Evolutionary conservation across 2,329 filamentous ascomycete species (phyloP), one percentile per base, ranked within the genome.

Genomic region (Thelonectria olida): DNA sequence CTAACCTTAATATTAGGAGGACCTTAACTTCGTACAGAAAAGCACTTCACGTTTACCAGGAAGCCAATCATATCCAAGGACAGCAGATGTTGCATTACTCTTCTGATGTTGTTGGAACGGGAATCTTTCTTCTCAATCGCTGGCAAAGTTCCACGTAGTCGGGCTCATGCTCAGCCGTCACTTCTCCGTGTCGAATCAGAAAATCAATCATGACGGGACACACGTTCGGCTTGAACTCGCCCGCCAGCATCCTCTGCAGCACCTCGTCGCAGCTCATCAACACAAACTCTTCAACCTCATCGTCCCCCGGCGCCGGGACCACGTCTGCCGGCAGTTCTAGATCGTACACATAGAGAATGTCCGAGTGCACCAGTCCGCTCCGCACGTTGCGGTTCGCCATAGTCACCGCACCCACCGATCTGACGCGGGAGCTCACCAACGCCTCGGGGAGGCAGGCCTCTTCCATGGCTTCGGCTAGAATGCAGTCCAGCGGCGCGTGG

Each of bases 141-240:
- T 72, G 74, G 42, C 77, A 77, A 62, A 96, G 91, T 74, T 93
- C 89, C 47, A 91, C 79, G 72, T 90, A 96, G 66, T 92, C 84
- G 54, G 79, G 80, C 78, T 96, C 92, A 58, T 88, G 90, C 72
- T 92, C 91, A 1, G 85, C 77, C 1, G 88, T 94, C 61, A 96
- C 72, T 50, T 92, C 81, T 0, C 91, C 91, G 75, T 93, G 92
- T 22, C 93, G 80, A 45, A 96, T 80, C 68, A 96, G 87, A 75
- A 97, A 97, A 71, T 96, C 92, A 48, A 96, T 82, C 79, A 95
- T 81, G 48, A 95, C 89, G 27, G 90, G 73, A 23, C 90, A 89
- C 68, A 92, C 93, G 71, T 96, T 96, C 0, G 93, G 90, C 81
- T 97, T 97, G 79, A 96, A 97, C 74, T 92, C 87, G 3, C 88